These are phyloP conservation scores for Strigomonas galati DNA, from an alignment of 208 protist species.

Conservation along the genomic window DNA sequence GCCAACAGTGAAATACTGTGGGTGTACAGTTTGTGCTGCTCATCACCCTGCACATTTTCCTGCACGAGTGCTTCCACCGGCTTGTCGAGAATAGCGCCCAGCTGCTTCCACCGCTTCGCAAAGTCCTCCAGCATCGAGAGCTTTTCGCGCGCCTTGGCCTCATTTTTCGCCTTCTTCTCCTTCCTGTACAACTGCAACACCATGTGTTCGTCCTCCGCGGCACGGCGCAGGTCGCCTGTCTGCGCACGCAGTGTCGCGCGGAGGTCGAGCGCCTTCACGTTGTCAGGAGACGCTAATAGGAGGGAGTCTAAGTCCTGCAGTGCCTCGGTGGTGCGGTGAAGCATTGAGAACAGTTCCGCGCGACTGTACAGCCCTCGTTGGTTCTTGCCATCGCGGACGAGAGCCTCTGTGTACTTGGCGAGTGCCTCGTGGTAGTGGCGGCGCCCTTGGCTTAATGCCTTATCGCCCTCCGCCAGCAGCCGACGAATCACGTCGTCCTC, in stretches of 20 bases:
- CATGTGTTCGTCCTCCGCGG: conserved; percentile 36
- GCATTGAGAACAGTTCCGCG: conserved; percentile 69
- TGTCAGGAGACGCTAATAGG: conserved; percentile 32
- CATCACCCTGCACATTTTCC: conserved; percentile 8
- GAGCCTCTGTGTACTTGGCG: conserved; percentile 78
- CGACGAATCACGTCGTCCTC: conserved; percentile 40
- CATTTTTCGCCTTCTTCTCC: conserved; percentile 23
- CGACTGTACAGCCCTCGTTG: conserved; percentile 73
- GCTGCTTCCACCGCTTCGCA: conserved; percentile 32
- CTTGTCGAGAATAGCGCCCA: conserved; percentile 30
- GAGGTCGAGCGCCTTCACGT: conserved; percentile 44
- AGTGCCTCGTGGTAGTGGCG: conserved; percentile 76
- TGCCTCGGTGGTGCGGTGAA: conserved; percentile 39
- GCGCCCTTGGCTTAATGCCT: conserved; percentile 57
- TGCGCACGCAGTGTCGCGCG: conserved; percentile 58
- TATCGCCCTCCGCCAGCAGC: conserved; percentile 66
- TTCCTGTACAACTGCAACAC: conserved; percentile 39
- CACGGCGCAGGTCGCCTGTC: conserved; percentile 43
- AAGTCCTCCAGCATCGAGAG: conserved; percentile 30
- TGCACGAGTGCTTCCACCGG: conserved; percentile 6
- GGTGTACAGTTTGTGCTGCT: neutral
- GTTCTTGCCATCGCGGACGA: conserved; percentile 50
- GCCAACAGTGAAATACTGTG: conserved; percentile 35
- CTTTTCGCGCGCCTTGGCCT: conserved; percentile 27
- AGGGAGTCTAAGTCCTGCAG: conserved; percentile 61